Conservation (phyloP, 164 flowering plant genomes). For the Cinnamomum chago region DNA sequence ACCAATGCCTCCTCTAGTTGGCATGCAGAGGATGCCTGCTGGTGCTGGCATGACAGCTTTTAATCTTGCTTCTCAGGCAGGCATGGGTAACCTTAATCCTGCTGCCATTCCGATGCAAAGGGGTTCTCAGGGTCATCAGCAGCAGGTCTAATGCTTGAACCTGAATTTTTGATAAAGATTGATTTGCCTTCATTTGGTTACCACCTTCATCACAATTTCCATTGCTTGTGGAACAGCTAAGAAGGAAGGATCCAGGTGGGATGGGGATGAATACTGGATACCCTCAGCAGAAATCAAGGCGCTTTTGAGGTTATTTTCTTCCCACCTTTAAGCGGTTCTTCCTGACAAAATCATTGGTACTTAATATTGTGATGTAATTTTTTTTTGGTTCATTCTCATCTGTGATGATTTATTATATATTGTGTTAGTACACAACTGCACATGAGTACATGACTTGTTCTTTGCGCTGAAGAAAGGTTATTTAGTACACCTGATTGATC, state of each 20-base stretch:
- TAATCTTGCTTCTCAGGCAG: conserved; percentile 79
- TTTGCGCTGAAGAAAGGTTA: no score
- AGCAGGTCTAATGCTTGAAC: conserved; percentile 33
- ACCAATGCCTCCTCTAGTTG: conserved; percentile 50
- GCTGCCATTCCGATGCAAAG: conserved; percentile 78
- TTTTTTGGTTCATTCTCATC: no score
- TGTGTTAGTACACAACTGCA: no score
- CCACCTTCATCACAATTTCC: not conserved
- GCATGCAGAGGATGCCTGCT: conserved; percentile 79
- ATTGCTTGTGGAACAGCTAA: conserved; percentile 37
- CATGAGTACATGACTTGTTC: no score
- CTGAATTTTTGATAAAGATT: not conserved
- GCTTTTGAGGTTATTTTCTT: conserved; percentile 43
- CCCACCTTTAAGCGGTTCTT: not conserved
- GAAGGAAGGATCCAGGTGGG: conserved; percentile 77
- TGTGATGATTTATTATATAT: no score
- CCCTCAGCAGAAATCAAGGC: conserved; percentile 77
- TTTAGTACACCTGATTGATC: no score
- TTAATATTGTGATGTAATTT: no score
- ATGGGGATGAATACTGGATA: conserved; percentile 78
- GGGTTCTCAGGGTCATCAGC: conserved; percentile 78
- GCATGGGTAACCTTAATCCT: conserved; percentile 81
- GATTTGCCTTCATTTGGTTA: not conserved
- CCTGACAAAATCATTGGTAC: no score
- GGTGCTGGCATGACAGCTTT: conserved; percentile 70